phyloP scores from a whole-genome alignment of 2,329 filamentous ascomycete genomes.

The Falciphora oryzae region DNA sequence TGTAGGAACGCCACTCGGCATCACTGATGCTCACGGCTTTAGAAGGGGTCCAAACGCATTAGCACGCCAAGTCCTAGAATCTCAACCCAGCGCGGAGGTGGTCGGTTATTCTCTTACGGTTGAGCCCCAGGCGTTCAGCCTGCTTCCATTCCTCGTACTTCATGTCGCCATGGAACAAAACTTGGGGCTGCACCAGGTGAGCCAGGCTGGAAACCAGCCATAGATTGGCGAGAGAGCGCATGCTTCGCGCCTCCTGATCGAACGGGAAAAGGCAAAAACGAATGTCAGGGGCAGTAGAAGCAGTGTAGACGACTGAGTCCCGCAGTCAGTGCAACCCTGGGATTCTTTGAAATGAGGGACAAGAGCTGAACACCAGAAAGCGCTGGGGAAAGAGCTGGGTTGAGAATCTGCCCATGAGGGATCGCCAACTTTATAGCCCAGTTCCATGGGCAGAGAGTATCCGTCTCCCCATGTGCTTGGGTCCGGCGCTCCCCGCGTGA shows the following conservation, averaged over 20 bases:
- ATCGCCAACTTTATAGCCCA: background rate
- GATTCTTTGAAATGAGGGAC: background rate
- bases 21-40: constrained; percentile 5
- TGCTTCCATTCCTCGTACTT: constrained; percentile 1
- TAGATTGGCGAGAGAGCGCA: background rate
- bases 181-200: background rate
- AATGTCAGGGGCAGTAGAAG: background rate
- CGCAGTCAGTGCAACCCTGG: background rate
- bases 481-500: too few relatives aligned
- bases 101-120: background rate
- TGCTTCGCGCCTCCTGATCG: background rate
- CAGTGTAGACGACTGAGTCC: background rate
- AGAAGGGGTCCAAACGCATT: background rate
- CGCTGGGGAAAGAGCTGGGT: background rate
- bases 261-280: background rate
- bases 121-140: background rate
- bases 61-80: background rate
- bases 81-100: too few relatives aligned
- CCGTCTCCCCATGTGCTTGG: background rate
- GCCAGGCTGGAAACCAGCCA: constrained; percentile 8
- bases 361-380: background rate
- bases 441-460: background rate
- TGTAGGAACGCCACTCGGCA: constrained; percentile 14
- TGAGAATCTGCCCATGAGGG: background rate
- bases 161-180: constrained; percentile 6